These are phyloP conservation scores for Rhizopus microsporus DNA, from an alignment of 371 early-diverging fungal species.

Conservation along the genomic window DNA sequence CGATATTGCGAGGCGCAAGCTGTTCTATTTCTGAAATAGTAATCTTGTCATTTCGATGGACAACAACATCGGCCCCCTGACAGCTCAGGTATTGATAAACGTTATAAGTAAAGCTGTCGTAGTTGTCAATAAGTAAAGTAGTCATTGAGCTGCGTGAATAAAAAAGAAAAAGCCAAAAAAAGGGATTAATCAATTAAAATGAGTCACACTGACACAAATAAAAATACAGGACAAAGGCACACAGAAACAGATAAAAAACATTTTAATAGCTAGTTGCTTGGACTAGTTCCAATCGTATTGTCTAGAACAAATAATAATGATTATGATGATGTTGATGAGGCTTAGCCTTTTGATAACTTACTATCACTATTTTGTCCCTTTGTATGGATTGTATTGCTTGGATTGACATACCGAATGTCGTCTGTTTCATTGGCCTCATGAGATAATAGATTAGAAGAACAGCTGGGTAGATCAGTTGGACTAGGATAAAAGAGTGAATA, in stretches of 20 bases:
- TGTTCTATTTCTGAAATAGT: conserved; percentile 79
- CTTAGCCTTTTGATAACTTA: too few species aligned
- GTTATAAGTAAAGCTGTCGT: conserved; percentile 98
- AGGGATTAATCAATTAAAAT: background rate
- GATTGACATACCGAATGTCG: too few species aligned
- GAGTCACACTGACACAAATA: background rate
- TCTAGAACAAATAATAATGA: background rate
- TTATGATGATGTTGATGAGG: background rate
- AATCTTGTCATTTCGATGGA: conserved; percentile 92
- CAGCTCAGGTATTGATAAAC: conserved; percentile 91
- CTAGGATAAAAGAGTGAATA: too few species aligned
- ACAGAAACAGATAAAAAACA: background rate
- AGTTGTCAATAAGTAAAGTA: conserved; percentile 94
- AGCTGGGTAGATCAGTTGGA: too few species aligned
- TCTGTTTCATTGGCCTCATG: too few species aligned
- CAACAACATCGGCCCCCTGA: conserved; percentile 89
- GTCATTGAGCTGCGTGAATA: conserved; percentile 45
- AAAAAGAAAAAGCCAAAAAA: conserved; percentile 7
- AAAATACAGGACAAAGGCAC: background rate
- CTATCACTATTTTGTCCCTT: too few species aligned
- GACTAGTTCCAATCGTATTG: background rate
- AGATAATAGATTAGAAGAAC: too few species aligned
- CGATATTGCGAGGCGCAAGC: conserved; percentile 87
- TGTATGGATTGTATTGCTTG: too few species aligned
- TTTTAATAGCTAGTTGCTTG: background rate